A percentile compares a stretch with the other conserved stretches of the same genome.
Evolutionary conservation across 257 asterid genomes (phyloP).

Genomic region (Gardenia jasminoides): DNA sequence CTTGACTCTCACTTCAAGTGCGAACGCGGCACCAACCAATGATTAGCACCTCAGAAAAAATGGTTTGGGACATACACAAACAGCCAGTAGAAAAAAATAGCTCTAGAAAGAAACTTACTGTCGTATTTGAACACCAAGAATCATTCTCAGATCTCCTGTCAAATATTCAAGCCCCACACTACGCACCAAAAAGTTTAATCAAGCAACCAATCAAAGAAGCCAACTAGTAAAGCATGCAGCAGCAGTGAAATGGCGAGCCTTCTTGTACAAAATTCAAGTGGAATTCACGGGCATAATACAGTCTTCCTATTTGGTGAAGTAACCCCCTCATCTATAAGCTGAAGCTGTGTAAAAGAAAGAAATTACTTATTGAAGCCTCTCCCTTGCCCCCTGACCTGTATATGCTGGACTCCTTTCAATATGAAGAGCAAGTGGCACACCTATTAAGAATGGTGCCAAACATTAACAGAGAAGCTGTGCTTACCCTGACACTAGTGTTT

Average conservation of each 20-base stretch:
- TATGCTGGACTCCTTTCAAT: background rate
- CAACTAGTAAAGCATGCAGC: background rate
- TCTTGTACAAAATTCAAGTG: background rate
- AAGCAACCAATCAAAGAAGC: background rate
- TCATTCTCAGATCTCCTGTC: background rate
- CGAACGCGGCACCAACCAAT: background rate
- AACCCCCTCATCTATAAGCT: background rate
- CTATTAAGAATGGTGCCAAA: background rate
- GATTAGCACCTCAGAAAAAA: background rate
- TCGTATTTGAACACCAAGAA: background rate
- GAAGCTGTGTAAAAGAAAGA: background rate
- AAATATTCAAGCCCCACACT: background rate
- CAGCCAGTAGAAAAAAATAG: background rate
- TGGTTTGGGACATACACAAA: background rate
- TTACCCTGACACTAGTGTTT: too few species aligned
- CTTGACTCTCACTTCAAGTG: background rate
- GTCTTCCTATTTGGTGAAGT: background rate
- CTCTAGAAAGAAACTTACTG: background rate
- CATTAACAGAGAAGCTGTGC: too few species aligned
- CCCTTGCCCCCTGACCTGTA: background rate
- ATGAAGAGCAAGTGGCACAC: background rate
- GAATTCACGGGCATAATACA: background rate
- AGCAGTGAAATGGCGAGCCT: too few species aligned
- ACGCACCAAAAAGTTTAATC: background rate
- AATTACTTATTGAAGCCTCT: background rate